A percentile compares a stretch with the other conserved stretches of the same genome.
Conservation (phyloP, 2,329 filamentous ascomycete species). For the Waltergamsia citrina region DNA sequence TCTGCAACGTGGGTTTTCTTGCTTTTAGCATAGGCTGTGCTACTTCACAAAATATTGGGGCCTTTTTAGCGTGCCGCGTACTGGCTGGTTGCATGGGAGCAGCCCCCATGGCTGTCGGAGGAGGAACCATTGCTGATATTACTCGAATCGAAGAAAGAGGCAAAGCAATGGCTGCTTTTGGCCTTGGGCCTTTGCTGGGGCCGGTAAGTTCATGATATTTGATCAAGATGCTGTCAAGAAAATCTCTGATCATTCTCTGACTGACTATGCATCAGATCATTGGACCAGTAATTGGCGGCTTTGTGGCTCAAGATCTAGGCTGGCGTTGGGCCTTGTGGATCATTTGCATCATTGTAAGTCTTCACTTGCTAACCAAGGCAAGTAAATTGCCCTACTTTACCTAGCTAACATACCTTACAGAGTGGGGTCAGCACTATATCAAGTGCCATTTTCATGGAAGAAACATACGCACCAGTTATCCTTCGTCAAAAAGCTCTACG, state of each 20-base stretch:
- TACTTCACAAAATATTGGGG: conserved; percentile 49
- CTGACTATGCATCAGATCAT: conserved; percentile 6
- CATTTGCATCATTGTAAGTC: conserved; percentile 27
- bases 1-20: conserved; percentile 36
- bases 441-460: conserved; percentile 12
- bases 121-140: conserved; percentile 55
- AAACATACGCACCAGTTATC: conserved; percentile 18
- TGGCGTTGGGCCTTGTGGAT: conserved; percentile 44
- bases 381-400: neutral
- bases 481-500: conserved; percentile 17
- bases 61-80: conserved; percentile 51
- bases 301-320: conserved; percentile 31
- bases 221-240: too few relatives aligned
- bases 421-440: neutral
- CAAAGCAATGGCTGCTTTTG: conserved; percentile 53
- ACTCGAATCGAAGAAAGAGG: conserved; percentile 47
- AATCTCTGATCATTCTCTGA: neutral
- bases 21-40: conserved; percentile 32
- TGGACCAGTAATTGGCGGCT: conserved; percentile 28
- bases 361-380: neutral
- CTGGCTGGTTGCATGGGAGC: conserved; percentile 49
- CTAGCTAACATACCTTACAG: too few relatives aligned
- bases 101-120: conserved; percentile 54
- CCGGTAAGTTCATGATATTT: conserved; percentile 25
- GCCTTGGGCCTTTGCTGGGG: conserved; percentile 49